A percentile compares a stretch with the other conserved stretches of the same genome.
These are phyloP conservation scores for Nannochloropsis salina DNA, from an alignment of 108 stramenopile genomes.

Conservation along the genomic window DNA sequence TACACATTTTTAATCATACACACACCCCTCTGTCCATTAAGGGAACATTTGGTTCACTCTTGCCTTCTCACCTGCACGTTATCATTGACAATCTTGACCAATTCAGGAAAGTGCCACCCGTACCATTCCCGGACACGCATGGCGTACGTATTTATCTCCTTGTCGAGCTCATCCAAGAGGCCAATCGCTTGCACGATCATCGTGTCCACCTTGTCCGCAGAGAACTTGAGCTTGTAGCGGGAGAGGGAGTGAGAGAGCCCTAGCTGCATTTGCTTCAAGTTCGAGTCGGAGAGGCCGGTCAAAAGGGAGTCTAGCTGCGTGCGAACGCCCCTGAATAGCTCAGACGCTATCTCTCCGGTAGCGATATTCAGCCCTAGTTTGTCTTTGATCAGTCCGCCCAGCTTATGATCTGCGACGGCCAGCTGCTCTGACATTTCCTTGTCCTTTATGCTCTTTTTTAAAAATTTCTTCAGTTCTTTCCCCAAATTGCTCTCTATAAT, in stretches of 20 bases:
- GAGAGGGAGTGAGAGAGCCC: slow-evolving; percentile 91
- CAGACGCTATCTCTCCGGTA: slow-evolving; percentile 66
- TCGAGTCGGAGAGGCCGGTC: slow-evolving; percentile 46
- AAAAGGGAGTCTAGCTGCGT: slow-evolving; percentile 81
- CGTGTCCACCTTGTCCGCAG: slow-evolving; percentile 98
- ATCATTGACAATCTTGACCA: slow-evolving; percentile 86
- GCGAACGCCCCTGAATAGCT: slow-evolving; percentile 92
- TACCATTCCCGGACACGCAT: slow-evolving; percentile 99
- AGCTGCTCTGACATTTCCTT: slow-evolving; percentile 66
- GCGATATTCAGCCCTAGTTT: slow-evolving; percentile 86
- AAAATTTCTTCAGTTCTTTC: slow-evolving; percentile 85
- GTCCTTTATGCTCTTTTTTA: slow-evolving; percentile 78
- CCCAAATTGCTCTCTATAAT: slow-evolving; percentile 86
- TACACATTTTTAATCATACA: no score
- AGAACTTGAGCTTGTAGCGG: slow-evolving; percentile 99
- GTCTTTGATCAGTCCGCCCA: slow-evolving; percentile 87
- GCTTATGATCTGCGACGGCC: slow-evolving; percentile 83
- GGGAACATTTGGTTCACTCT: no score
- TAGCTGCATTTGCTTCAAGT: slow-evolving; percentile 73
- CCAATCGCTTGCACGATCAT: slow-evolving; percentile 99
- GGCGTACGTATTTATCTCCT: slow-evolving; percentile 99
- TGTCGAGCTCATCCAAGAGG: slow-evolving; percentile 97
- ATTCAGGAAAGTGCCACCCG: slow-evolving; percentile 99
- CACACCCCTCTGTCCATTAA: no score
- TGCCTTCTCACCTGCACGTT: slow-evolving; percentile 70